phyloP scores from a whole-genome alignment of 108 stramenopile genomes.

The Nitzschia sp. region DNA sequence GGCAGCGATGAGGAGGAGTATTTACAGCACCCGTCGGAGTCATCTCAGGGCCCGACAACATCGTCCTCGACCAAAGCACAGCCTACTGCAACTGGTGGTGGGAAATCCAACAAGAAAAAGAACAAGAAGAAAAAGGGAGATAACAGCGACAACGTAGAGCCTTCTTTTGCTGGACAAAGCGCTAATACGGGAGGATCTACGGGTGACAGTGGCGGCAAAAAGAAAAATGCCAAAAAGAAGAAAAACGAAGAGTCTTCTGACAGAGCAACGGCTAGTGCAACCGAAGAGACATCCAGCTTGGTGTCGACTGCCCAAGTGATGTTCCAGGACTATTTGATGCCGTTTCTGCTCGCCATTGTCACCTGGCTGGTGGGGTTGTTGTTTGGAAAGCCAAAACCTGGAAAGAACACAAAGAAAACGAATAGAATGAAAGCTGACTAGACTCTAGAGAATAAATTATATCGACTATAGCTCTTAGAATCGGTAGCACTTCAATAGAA shows the following conservation, averaged over 20 bases:
- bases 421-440: no score
- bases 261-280: background rate
- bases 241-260: constrained; percentile 2
- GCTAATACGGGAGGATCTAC: no score
- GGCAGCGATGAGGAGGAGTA: background rate
- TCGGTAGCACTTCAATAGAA: constrained; percentile 8
- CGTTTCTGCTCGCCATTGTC: constrained; percentile 23
- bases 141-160: no score
- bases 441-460: no score
- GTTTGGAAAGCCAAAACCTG: constrained; percentile 13
- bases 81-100: background rate
- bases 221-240: constrained; percentile 1
- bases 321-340: constrained; percentile 6
- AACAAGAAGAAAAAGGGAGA: constrained; percentile 24
- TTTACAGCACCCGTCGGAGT: background rate
- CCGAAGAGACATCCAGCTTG: background rate
- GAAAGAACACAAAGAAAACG: constrained; percentile 16
- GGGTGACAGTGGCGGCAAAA: background rate
- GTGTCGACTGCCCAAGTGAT: background rate
- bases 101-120: constrained; percentile 3
- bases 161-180: no score
- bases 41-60: background rate
- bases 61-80: background rate
- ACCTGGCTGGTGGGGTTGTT: constrained; percentile 18
- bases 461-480: no score